Conservation (phyloP, 805 yeast species). For the Cephaloascus fragrans region DNA sequence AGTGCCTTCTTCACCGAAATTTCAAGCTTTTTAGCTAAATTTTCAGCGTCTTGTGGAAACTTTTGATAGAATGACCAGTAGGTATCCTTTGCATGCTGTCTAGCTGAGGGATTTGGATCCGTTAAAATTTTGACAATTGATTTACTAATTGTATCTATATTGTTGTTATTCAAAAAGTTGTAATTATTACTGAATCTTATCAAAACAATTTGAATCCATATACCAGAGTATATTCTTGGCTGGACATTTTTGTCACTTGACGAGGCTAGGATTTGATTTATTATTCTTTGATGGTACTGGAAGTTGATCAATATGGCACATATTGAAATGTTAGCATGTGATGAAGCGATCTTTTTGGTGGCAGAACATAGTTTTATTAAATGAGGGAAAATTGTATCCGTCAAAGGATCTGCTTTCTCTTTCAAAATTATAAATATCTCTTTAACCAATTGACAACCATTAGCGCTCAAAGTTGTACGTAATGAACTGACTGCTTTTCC, state of each 20-base stretch:
- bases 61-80: conserved; percentile 59
- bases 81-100: conserved; percentile 63
- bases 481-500: conserved; percentile 60
- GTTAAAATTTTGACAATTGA: conserved; percentile 50
- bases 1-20: conserved; percentile 44
- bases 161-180: conserved; percentile 17
- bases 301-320: conserved; percentile 47
- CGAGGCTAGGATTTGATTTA: conserved; percentile 39
- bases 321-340: conserved; percentile 44
- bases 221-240: conserved; percentile 60
- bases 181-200: conserved; percentile 35
- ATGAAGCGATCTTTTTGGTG: conserved; percentile 55
- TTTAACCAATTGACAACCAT: conserved; percentile 69
- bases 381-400: conserved; percentile 38
- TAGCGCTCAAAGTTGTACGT: conserved; percentile 71
- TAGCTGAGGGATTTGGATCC: conserved; percentile 74
- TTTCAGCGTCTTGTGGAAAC: conserved; percentile 44
- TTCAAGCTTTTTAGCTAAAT: conserved; percentile 28
- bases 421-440: conserved; percentile 45
- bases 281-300: conserved; percentile 40
- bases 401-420: conserved; percentile 30
- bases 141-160: conserved; percentile 35
- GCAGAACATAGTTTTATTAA: conserved; percentile 46
- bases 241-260: conserved; percentile 61
- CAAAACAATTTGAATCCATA: conserved; percentile 59